Evolutionary conservation across 768 basidiomycete genomes (phyloP).

Genomic region (Fibroporia radiculosa): DNA sequence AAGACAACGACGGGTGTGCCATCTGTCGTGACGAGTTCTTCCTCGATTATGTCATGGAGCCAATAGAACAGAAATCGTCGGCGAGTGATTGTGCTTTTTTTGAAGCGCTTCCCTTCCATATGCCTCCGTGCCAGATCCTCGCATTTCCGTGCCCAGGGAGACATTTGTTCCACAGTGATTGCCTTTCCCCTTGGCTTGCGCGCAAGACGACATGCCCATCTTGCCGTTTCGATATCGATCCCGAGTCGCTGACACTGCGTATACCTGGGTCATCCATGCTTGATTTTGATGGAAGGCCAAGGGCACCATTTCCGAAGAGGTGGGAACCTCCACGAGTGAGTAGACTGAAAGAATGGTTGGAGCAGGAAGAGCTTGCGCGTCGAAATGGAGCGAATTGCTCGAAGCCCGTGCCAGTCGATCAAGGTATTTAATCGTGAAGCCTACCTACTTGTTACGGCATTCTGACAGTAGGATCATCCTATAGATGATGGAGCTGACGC

Average conservation of each 20-base stretch:
- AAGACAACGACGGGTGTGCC: conserved; percentile 50
- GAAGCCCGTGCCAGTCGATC: too few species aligned
- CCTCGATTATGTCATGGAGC: conserved; percentile 15
- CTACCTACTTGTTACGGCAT: too few species aligned
- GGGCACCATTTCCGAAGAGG: not conserved
- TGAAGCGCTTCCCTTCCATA: conserved; percentile 15
- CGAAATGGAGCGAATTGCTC: not conserved
- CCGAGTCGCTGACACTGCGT: conserved; percentile 53
- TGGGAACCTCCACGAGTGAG: conserved; percentile 16
- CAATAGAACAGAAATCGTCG: not conserved
- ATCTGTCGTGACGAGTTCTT: conserved; percentile 73
- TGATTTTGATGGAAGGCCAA: not conserved
- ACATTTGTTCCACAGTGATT: conserved; percentile 73
- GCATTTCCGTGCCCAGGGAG: conserved; percentile 58
- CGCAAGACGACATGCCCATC: conserved; percentile 79
- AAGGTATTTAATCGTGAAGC: too few species aligned
- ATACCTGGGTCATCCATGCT: conserved; percentile 1
- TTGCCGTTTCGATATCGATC: conserved; percentile 78
- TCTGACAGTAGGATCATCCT: too few species aligned
- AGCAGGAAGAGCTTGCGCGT: conserved; percentile 10
- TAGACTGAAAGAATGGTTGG: conserved; percentile 16
- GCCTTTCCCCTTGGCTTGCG: conserved; percentile 77
- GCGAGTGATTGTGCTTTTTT: not conserved
- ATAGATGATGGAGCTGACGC: too few species aligned
- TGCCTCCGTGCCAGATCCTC: conserved; percentile 37